Evolutionary conservation across 2,329 filamentous ascomycete genomes (phyloP).

Genomic region (Stenocarpella maydis): DNA sequence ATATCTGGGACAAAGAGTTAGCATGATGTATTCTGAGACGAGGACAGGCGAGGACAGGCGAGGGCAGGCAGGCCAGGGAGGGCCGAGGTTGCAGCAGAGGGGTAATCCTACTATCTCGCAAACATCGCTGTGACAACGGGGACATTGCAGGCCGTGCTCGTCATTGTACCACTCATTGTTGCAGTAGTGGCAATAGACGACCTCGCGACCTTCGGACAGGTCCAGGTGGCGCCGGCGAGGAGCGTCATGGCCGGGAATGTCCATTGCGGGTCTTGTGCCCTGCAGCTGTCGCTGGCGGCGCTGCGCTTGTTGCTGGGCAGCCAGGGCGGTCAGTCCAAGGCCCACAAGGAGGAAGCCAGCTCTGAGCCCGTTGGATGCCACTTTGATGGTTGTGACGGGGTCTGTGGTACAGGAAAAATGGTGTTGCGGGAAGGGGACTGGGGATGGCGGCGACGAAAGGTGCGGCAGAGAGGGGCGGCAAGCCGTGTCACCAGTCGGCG

Average conservation of each 20-base stretch:
- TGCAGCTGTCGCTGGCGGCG: conserved; percentile 48
- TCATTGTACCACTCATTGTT: conserved; percentile 81
- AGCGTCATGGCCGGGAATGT: conserved; percentile 33
- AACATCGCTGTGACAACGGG: conserved; percentile 78
- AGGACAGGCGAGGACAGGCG: conserved; percentile 13
- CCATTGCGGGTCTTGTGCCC: conserved; percentile 38
- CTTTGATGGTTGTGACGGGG: conserved; percentile 44
- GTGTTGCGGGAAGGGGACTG: not conserved
- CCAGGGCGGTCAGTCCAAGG: conserved; percentile 65
- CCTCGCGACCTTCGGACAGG: conserved; percentile 65
- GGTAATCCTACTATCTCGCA: conserved; percentile 78
- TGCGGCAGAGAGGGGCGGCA: conserved; percentile 1
- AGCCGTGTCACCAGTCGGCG: not conserved
- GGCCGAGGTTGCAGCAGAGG: conserved; percentile 34
- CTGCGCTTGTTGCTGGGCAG: conserved; percentile 57
- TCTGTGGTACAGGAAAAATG: conserved; percentile 3
- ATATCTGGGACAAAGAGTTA: conserved; percentile 50
- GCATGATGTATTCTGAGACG: not conserved
- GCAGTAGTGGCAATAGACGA: conserved; percentile 89
- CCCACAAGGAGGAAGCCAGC: conserved; percentile 64
- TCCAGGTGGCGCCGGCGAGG: conserved; percentile 52
- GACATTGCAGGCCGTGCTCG: conserved; percentile 74
- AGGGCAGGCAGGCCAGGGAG: not conserved
- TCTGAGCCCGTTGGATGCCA: conserved; percentile 66
- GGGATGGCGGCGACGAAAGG: not conserved